phyloP scores from a whole-genome alignment of 192 early-diverging fungal species.

The Entophlyctis luteolus region DNA sequence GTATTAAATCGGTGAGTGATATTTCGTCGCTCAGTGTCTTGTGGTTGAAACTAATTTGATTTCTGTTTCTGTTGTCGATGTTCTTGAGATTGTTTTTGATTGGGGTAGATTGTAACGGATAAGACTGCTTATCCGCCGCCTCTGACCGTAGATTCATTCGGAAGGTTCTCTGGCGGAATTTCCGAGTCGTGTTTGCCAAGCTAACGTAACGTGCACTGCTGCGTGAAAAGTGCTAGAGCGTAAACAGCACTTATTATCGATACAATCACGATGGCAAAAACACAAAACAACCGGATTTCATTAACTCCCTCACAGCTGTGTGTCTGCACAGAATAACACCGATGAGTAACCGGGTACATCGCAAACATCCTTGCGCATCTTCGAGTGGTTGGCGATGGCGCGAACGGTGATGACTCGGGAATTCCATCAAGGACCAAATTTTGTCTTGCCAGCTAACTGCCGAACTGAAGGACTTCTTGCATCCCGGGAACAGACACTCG shows the following conservation, averaged over 20 bases:
- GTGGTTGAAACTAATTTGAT: background rate
- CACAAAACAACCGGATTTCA: background rate
- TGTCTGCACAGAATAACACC: constrained; percentile 10
- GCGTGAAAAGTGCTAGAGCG: no score
- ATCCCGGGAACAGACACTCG: background rate
- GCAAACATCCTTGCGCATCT: background rate
- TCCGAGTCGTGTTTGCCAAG: background rate
- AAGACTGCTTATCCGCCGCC: background rate
- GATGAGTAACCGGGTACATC: background rate
- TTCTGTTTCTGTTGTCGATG: background rate
- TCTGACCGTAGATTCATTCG: background rate
- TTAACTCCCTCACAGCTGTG: background rate
- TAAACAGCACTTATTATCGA: background rate
- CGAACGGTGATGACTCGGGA: background rate
- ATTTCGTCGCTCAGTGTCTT: no score
- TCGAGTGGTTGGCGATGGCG: constrained; percentile 7
- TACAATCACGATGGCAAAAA: background rate
- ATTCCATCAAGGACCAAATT: no score
- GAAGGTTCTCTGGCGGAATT: background rate
- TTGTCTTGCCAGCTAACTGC: background rate
- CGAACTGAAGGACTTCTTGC: background rate
- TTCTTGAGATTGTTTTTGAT: background rate
- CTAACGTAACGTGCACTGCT: background rate
- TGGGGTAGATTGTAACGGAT: background rate
- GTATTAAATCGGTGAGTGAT: no score